Evolutionary conservation across 495 filamentous ascomycete genomes (phyloP).

Genomic region (Jackrogersella multiformis): DNA sequence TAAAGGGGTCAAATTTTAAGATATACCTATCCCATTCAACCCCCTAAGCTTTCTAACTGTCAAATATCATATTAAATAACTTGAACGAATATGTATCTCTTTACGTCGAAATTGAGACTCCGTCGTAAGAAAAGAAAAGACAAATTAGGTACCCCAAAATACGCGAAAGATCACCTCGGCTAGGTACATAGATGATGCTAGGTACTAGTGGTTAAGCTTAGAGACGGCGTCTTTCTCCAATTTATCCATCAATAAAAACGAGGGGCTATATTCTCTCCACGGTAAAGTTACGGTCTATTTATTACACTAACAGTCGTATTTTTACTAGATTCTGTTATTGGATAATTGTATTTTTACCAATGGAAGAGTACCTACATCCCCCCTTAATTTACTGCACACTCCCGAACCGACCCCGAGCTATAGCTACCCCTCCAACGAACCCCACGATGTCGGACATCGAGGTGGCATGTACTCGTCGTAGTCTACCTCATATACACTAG

Average conservation of each 20-base stretch:
- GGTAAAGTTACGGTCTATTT: constrained; percentile 13
- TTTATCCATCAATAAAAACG: constrained; percentile 39
- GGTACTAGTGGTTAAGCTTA: constrained; percentile 1
- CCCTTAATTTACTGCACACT: constrained; percentile 13
- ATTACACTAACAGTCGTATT: not conserved
- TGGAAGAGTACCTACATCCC: not conserved
- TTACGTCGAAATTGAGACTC: not conserved
- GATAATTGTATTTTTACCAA: constrained; percentile 20
- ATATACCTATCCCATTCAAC: too few relatives aligned
- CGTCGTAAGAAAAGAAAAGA: not conserved
- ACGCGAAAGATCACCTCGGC: not conserved
- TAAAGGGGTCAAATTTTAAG: too few relatives aligned
- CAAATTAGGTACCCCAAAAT: too few relatives aligned
- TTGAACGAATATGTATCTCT: too few relatives aligned
- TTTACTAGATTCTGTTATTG: not conserved
- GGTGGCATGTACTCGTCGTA: not conserved
- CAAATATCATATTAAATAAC: too few relatives aligned
- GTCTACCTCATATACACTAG: not conserved
- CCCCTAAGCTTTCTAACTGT: too few relatives aligned
- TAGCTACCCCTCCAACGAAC: constrained; percentile 30
- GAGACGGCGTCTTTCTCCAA: constrained; percentile 28
- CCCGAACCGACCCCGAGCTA: constrained; percentile 33
- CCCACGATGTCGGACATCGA: constrained; percentile 39
- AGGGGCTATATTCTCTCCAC: constrained; percentile 9
- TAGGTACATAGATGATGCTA: not conserved